phyloP scores from a whole-genome alignment of 176 grass and related monocot genomes.

The Oryza meyeriana region DNA sequence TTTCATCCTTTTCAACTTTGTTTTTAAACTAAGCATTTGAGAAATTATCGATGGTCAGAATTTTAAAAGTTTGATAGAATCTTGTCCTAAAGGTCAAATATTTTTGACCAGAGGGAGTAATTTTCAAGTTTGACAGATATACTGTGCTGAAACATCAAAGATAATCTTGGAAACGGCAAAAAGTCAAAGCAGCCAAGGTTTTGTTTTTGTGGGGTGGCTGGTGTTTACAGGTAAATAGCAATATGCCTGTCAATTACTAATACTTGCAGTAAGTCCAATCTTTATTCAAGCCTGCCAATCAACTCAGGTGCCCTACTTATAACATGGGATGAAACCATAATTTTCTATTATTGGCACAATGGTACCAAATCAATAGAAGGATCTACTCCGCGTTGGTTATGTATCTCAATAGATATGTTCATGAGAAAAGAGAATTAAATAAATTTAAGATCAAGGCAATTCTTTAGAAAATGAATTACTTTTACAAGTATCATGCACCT shows the following conservation, averaged over 20 bases:
- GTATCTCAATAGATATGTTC: neutral
- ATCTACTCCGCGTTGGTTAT: neutral
- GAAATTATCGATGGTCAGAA: too few relatives aligned
- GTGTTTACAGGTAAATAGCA: neutral
- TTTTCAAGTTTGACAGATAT: neutral
- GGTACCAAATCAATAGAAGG: neutral
- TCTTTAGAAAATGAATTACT: neutral
- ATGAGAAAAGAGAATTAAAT: neutral
- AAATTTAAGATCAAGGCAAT: constrained; percentile 2
- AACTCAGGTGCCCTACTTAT: neutral
- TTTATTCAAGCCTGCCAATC: neutral
- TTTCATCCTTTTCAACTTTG: too few relatives aligned
- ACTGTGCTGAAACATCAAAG: neutral
- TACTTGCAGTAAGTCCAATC: neutral
- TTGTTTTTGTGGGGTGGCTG: neutral
- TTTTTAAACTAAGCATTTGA: too few relatives aligned
- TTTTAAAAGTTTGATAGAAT: too few relatives aligned
- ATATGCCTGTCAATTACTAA: neutral
- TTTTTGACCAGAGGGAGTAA: too few relatives aligned
- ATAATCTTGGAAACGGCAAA: neutral
- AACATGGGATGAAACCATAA: neutral
- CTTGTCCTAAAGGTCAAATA: too few relatives aligned
- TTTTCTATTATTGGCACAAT: constrained; percentile 3
- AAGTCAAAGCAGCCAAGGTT: neutral
- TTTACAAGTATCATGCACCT: neutral